Evolutionary conservation across 495 filamentous ascomycete genomes (phyloP).

Genomic region (Tuber melanosporum): DNA sequence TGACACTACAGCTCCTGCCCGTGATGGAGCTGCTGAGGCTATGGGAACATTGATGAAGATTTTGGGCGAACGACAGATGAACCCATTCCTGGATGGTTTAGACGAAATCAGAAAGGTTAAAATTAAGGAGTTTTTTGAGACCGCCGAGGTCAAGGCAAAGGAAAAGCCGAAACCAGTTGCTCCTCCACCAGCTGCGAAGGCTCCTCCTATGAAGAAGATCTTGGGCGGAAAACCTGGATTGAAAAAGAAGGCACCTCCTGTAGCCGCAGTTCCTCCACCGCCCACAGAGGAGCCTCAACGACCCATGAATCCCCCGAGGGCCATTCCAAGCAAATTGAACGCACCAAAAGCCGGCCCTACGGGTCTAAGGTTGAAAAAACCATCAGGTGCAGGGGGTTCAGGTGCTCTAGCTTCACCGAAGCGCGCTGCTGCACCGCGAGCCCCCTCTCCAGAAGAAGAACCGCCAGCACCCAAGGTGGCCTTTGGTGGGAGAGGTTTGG

Average conservation of each 20-base stretch:
- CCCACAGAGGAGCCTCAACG: conserved; percentile 44
- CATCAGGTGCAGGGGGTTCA: conserved; percentile 53
- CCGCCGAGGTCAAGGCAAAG: conserved; percentile 91
- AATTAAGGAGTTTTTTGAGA: conserved; percentile 89
- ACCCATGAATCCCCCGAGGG: conserved; percentile 49
- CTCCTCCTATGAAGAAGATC: conserved; percentile 49
- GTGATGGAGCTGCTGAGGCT: conserved; percentile 83
- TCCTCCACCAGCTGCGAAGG: conserved; percentile 59
- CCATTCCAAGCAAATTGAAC: conserved; percentile 54
- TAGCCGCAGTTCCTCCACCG: conserved; percentile 49
- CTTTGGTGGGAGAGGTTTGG: conserved; percentile 69
- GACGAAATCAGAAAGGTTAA: conserved; percentile 95
- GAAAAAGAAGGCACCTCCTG: conserved; percentile 48
- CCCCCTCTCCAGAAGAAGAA: conserved; percentile 54
- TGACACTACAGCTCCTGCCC: conserved; percentile 74
- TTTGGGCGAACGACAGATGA: conserved; percentile 94
- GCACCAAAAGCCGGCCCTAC: conserved; percentile 58
- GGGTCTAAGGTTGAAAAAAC: conserved; percentile 64
- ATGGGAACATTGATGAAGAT: conserved; percentile 98
- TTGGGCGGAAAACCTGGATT: conserved; percentile 45
- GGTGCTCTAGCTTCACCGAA: conserved; percentile 57
- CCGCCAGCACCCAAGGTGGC: conserved; percentile 58
- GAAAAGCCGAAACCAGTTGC: conserved; percentile 83
- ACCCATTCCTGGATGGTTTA: conserved; percentile 83
- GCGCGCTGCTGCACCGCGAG: conserved; percentile 51